Evolutionary conservation across 2,329 filamentous ascomycete genomes (phyloP), one percentile per base, ranked within the genome.

Genomic region (Arthroderma uncinatum): DNA sequence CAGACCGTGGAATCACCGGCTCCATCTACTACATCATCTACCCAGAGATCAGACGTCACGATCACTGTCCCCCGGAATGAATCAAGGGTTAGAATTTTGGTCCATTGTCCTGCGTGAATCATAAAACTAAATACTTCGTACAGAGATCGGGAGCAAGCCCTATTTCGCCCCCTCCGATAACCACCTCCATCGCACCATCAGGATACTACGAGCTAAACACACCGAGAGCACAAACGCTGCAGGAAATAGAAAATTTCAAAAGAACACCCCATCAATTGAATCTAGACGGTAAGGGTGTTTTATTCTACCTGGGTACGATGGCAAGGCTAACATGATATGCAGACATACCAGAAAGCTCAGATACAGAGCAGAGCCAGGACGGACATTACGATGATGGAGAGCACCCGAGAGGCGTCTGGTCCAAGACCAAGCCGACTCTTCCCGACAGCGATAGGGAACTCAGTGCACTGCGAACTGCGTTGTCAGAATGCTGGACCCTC

Each of bases 401-500:
- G 37, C 63, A 54, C 44, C 62, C 65, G 57, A 60, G 68, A 34
- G 52, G 58, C 16, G 56, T 14, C 30, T 37, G 30, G 30, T 21
- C 30, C 50, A 55, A 36, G 9, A 44, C 62, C 21, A 50, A 75
- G 68, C 72, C 71, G 19, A 69, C 65, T 39, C 62, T 71, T 33
- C 65, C 68, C 1, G 78, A 85, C 57, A 76, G 77, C 30, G 78
- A 84, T 57, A 75, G 81, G 48, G 78, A 78, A 65, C 77, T 78
- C 33, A 81, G 79, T 59, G 85, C 86, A 6, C 75, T 95, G n/a
- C 82, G 82, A 60, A 82, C 82, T 30, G 89, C 90, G 1, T 77
- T 96, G 14, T 82, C 86, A 60, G 89, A 95, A 73, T 95, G 90
- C 71, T 96, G 91, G 91, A 94, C 86, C 0, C 75, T 96, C 12